phyloP scores from a whole-genome alignment of 371 early-diverging fungal genomes.

The Batkoa obscura region DNA sequence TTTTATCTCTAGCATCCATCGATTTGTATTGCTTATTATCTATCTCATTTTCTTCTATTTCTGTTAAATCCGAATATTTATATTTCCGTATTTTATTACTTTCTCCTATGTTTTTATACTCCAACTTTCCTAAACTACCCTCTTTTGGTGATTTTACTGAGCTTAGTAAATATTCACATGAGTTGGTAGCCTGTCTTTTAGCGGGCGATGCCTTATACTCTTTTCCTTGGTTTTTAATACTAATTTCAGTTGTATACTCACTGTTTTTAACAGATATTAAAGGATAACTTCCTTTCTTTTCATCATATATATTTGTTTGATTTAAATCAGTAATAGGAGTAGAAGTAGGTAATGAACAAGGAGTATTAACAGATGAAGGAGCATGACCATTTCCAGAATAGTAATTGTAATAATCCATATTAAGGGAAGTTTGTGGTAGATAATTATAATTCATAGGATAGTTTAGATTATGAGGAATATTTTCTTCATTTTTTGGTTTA shows the following conservation, averaged over 20 bases:
- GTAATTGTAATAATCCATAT: neutral
- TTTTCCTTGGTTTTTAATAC: no score
- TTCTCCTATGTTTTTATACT: no score
- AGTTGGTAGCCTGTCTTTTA: no score
- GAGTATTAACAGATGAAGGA: neutral
- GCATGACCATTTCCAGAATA: neutral
- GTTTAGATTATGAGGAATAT: neutral
- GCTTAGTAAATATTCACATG: no score
- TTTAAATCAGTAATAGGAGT: neutral
- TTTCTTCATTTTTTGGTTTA: neutral
- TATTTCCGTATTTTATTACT: no score
- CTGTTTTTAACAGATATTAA: no score
- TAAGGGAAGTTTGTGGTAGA: neutral
- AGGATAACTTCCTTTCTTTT: no score
- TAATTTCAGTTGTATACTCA: no score
- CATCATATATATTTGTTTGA: no score
- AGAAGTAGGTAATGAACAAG: neutral
- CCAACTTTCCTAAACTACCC: no score
- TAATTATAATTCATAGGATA: neutral
- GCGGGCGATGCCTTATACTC: no score
- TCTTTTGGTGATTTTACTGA: no score
- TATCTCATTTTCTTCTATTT: neutral
- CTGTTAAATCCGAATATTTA: neutral
- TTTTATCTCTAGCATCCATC: neutral
- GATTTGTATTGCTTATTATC: neutral